Percentiles rank a stretch among this genome's conserved stretches.
phyloP scores from a whole-genome alignment of 306 rosid genomes.

The Cucumis melo region DNA sequence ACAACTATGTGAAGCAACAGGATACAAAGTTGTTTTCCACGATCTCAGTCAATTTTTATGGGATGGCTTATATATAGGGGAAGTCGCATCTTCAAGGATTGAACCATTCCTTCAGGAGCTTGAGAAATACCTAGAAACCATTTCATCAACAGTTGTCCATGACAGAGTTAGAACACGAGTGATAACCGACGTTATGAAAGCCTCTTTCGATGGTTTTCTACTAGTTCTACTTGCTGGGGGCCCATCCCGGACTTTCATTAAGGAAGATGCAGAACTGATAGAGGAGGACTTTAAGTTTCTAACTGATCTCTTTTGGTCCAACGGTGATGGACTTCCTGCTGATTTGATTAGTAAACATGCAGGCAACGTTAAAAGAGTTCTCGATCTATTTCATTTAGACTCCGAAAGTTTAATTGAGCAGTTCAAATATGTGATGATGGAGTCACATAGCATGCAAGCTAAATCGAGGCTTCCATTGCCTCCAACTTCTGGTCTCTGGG shows the following conservation, averaged over 20 bases:
- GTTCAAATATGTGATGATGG: slow-evolving; percentile 32
- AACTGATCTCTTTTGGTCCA: slow-evolving; percentile 83
- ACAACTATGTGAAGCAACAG: slow-evolving; percentile 61
- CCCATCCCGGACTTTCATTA: slow-evolving; percentile 60
- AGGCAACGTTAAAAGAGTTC: slow-evolving; percentile 29
- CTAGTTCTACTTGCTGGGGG: slow-evolving; percentile 87
- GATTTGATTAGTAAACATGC: slow-evolving; percentile 62
- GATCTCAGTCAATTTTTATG: slow-evolving; percentile 54
- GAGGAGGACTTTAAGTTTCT: slow-evolving; percentile 83
- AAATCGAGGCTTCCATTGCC: slow-evolving; percentile 79
- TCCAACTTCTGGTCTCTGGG: slow-evolving; percentile 69
- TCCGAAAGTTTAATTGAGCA: slow-evolving; percentile 52
- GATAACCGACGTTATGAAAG: slow-evolving; percentile 69
- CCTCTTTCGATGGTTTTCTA: slow-evolving; percentile 78
- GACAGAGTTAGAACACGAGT: slow-evolving; percentile 81
- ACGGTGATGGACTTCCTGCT: slow-evolving; percentile 80
- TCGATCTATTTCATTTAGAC: slow-evolving; percentile 38
- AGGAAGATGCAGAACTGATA: slow-evolving; percentile 44
- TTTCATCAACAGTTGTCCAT: slow-evolving; percentile 70
- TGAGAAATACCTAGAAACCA: slow-evolving; percentile 66
- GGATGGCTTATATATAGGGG: slow-evolving; percentile 68
- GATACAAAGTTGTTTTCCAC: slow-evolving; percentile 58
- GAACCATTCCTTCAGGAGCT: slow-evolving; percentile 75
- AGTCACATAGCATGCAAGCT: slow-evolving; percentile 38
- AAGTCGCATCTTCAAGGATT: slow-evolving; percentile 53